phyloP scores from a whole-genome alignment of 208 protist species.

The Balamuthia mandrillaris region DNA sequence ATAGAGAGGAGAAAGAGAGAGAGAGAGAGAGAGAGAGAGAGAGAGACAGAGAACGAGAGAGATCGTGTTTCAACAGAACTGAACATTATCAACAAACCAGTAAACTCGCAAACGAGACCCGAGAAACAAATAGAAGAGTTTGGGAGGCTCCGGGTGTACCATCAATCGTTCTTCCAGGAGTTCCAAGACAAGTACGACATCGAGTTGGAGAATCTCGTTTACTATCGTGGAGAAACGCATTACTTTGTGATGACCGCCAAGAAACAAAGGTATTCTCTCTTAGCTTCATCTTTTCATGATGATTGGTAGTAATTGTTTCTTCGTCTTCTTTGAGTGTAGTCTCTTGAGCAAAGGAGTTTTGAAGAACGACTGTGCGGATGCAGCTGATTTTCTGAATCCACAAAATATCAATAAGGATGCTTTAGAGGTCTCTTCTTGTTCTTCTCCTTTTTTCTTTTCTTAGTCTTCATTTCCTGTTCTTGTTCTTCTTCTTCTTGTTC shows the following conservation, averaged over 20 bases:
- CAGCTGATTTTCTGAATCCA: background rate
- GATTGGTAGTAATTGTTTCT: too few relatives aligned
- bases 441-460: too few relatives aligned
- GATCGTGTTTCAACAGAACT: too few relatives aligned
- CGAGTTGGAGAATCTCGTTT: constrained; percentile 44
- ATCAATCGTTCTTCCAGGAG: constrained; percentile 42
- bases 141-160: background rate
- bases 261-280: background rate
- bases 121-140: constrained; percentile 35
- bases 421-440: background rate
- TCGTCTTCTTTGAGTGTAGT: background rate
- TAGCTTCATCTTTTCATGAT: background rate
- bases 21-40: too few relatives aligned
- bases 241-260: constrained; percentile 48
- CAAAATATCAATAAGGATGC: background rate
- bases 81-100: too few relatives aligned
- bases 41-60: too few relatives aligned
- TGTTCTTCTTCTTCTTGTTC: too few relatives aligned
- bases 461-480: too few relatives aligned
- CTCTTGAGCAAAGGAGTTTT: constrained; percentile 2
- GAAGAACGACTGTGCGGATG: background rate
- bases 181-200: constrained; percentile 32
- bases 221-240: constrained; percentile 41
- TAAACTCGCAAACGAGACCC: constrained; percentile 2
- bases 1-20: too few relatives aligned